Base-by-base conservation (phyloP, 495 filamentous ascomycete species). In the Xylaria scruposa region DNA sequence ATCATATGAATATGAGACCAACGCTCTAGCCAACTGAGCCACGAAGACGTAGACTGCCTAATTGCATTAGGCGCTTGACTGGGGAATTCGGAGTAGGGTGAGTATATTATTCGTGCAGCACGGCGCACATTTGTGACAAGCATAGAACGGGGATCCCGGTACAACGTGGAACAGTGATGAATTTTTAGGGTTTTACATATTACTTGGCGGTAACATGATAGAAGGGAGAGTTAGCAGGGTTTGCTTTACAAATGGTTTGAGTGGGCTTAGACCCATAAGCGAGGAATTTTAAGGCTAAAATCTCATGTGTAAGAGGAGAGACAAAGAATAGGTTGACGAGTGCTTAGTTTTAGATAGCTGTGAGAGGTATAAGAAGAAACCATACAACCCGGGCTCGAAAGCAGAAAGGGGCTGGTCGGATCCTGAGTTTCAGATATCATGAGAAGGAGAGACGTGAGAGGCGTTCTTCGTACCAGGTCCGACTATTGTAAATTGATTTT, bases 1-100 rank as follows among this genome's bases (percentile, higher is more conserved):
- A 70, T 70, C 68, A 70, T 70, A 70, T 36, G 68, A 70, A 70
- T 70, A 70, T 70, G 68, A 70, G 68, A 70, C 68, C 68, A 70
- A 70, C 68, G 68, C 68, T 70, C 68, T 70, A 64, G 49, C 68
- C 68, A 70, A 70, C 68, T 70, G 68, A 70, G 68, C 68, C 68
- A 70, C 68, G 59, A 70, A 70, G 68, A 70, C 68, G 5, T 31
- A 15, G 0, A 36, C 7, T 40, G 47, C 26, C 13, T 44, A 54
- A 54, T 31, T 19, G 19, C 0, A 36, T 31, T 59, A 59, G 17
- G 38, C 19, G 4, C 26, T 12, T 17, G 36, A 59, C 17, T 58
- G 24, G n/a, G n/a, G n/a, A n/a, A n/a, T 17, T 17, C 15, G 6
- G 13, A 3, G 1, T n/a, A 49, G 7, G 46, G 19, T 8, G 10